phyloP scores from a whole-genome alignment of 768 basidiomycete species.

The Amanita inopinata region DNA sequence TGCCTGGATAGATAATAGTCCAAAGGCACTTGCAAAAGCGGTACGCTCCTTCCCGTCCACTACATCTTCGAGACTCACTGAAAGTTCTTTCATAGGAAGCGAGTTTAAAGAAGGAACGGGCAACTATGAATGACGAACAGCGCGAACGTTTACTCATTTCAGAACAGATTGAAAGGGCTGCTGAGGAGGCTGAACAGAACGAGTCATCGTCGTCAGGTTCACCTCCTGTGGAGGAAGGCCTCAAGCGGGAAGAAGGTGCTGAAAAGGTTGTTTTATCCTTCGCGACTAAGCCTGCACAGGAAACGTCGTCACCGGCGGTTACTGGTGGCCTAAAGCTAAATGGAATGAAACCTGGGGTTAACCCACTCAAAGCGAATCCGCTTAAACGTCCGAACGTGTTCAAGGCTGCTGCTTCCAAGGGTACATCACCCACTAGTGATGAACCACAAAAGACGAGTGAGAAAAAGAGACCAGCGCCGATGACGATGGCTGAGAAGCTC shows the following conservation, averaged over 20 bases:
- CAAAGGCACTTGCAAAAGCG: slow-evolving; percentile 87
- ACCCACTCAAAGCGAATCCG: slow-evolving; percentile 59
- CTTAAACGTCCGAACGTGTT: slow-evolving; percentile 70
- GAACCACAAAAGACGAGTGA: slow-evolving; percentile 32
- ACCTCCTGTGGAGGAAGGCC: slow-evolving; percentile 41
- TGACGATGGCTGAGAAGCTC: slow-evolving; percentile 79
- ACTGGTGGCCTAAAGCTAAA: slow-evolving; percentile 50
- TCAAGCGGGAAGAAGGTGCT: slow-evolving; percentile 61
- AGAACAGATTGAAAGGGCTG: slow-evolving; percentile 91
- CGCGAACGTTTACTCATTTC: slow-evolving; percentile 82
- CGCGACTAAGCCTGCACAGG: slow-evolving; percentile 36
- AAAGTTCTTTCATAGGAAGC: slow-evolving; percentile 46
- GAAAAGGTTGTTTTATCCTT: slow-evolving; percentile 75
- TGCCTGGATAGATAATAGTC: slow-evolving; percentile 94
- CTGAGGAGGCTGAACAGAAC: slow-evolving; percentile 29
- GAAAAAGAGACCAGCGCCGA: slow-evolving; percentile 53
- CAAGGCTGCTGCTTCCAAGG: slow-evolving; percentile 34
- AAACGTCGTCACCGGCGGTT: slow-evolving; percentile 25
- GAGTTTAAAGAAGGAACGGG: slow-evolving; percentile 83
- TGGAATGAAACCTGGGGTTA: slow-evolving; percentile 43
- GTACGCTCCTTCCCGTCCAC: slow-evolving; percentile 28
- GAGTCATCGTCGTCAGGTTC: slow-evolving; percentile 24
- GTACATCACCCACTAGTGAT: slow-evolving; percentile 20
- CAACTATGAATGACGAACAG: slow-evolving; percentile 89
- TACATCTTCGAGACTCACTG: slow-evolving; percentile 3